These are phyloP conservation scores for Suillus ampliporus DNA, from an alignment of 768 basidiomycete species.

Conservation along the genomic window DNA sequence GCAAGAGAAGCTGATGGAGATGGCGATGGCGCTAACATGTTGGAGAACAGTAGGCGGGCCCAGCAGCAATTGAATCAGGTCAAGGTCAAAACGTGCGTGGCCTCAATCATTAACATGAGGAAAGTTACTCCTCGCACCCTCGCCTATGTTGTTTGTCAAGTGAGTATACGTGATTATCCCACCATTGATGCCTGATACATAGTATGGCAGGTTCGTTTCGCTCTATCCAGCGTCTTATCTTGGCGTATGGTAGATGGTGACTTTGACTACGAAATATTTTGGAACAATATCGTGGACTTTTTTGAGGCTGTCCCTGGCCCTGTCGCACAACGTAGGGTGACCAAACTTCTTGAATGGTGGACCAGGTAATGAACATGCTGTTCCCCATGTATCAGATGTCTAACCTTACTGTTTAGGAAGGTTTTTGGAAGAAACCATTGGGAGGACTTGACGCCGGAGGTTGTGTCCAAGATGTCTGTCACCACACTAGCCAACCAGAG, in stretches of 20 bases:
- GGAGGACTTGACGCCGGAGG: background rate
- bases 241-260: slow-evolving; percentile 19
- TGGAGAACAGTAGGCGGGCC: background rate
- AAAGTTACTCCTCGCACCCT: slow-evolving; percentile 18
- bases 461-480: background rate
- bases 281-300: slow-evolving; percentile 32
- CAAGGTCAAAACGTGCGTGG: slow-evolving; percentile 3
- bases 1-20: background rate
- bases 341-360: background rate
- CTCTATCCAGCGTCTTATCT: slow-evolving; percentile 16
- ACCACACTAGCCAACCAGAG: background rate
- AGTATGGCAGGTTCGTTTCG: slow-evolving; percentile 15
- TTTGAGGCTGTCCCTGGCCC: slow-evolving; percentile 27
- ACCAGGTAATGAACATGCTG: background rate
- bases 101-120: slow-evolving; percentile 12
- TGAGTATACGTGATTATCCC: background rate
- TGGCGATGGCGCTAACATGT: slow-evolving; percentile 4
- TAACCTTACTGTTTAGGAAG: background rate
- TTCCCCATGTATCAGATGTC: too few species aligned
- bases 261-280: slow-evolving; percentile 28
- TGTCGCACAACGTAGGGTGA: background rate
- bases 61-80: background rate
- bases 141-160: slow-evolving; percentile 29
- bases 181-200: too few species aligned
- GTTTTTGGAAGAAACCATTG: background rate